phyloP scores from a whole-genome alignment of 2,329 filamentous ascomycete species.

The Calonectria leucothoes region DNA sequence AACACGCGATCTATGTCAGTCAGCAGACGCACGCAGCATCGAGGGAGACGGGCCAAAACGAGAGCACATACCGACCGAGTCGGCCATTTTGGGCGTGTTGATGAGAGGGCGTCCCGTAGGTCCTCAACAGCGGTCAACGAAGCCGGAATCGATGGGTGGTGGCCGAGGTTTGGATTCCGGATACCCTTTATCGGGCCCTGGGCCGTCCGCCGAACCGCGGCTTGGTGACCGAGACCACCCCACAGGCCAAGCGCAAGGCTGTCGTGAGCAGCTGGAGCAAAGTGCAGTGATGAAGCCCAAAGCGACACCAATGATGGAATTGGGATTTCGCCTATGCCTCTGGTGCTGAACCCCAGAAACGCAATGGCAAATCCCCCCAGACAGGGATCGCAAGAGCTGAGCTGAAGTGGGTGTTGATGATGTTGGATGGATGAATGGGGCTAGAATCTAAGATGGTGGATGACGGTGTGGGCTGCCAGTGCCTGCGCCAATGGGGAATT shows the following conservation, averaged over 20 bases:
- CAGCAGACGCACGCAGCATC: constrained; percentile 14
- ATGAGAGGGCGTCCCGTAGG: constrained; percentile 26
- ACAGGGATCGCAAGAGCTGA: not conserved
- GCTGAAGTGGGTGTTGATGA: constrained; percentile 1
- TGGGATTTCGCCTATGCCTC: constrained; percentile 21
- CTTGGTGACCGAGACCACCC: constrained; percentile 43
- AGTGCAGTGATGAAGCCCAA: constrained; percentile 14
- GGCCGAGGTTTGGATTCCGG: constrained; percentile 27
- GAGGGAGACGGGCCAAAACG: not conserved
- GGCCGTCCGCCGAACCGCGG: constrained; percentile 43
- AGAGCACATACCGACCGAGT: constrained; percentile 44
- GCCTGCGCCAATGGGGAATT: constrained; percentile 5
- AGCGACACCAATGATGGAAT: not conserved
- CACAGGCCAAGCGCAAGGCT: constrained; percentile 25
- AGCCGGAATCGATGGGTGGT: constrained; percentile 29
- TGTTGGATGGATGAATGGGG: constrained; percentile 18
- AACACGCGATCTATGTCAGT: constrained; percentile 88
- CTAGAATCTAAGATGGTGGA: constrained; percentile 9
- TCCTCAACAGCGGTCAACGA: constrained; percentile 29
- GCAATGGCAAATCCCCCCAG: constrained; percentile 23
- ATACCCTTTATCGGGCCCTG: constrained; percentile 41
- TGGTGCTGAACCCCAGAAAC: constrained; percentile 32
- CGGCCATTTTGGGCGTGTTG: constrained; percentile 39
- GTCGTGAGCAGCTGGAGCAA: not conserved
- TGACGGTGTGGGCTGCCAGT: constrained; percentile 5